Evolutionary conservation across 495 filamentous ascomycete genomes (phyloP), one percentile per base, ranked within the genome.

Genomic region (Penicillium robsamsonii): DNA sequence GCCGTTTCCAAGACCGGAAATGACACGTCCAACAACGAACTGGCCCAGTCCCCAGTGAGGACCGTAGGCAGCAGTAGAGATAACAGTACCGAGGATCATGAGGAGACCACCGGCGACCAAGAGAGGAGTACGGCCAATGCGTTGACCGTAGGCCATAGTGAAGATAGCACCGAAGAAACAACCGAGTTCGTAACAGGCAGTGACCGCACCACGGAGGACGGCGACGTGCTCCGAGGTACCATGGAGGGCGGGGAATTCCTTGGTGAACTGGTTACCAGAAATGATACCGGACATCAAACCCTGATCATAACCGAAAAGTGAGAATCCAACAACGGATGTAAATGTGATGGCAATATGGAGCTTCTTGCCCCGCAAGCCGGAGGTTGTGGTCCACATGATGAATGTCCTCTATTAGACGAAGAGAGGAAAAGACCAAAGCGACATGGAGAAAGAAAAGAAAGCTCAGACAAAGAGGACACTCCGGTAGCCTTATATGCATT

Each of bases 221-320:
- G 85, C 76, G 61, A 89, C 79, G 64, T 82, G 65, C 1, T 45
- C 37, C 6, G 64, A 57, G 42, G 59, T 50, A 42, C 56, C 73
- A 31, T 73, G 74, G 3, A 88, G 89, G 37, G 82, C 78, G 7
- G 79, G 75, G 65, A 92, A 91, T 29, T 83, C 78, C 24, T 79
- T 62, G 62, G 83, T 85, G 76, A 93, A 93, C 24, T 83, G 76
- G 0, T 76, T 68, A 5, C 87, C 85, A 31, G 83, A 82, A 56
- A 92, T 89, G 65, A 94, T 89, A 57, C 89, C 88, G 62, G 79
- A 83, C 90, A 92, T 92, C 59, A 87, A 75, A 63, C 82, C 81
- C 69, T 85, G 84, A 54, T 87, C 84, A 65, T 89, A 88, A 62
- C 87, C 87, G 66, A 90, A 91, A 5, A 90, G 79, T 12, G 89